Evolutionary conservation across 768 basidiomycete genomes (phyloP), one percentile per base, ranked within the genome.

Genomic region (Hemileccinum rubropunctum): DNA sequence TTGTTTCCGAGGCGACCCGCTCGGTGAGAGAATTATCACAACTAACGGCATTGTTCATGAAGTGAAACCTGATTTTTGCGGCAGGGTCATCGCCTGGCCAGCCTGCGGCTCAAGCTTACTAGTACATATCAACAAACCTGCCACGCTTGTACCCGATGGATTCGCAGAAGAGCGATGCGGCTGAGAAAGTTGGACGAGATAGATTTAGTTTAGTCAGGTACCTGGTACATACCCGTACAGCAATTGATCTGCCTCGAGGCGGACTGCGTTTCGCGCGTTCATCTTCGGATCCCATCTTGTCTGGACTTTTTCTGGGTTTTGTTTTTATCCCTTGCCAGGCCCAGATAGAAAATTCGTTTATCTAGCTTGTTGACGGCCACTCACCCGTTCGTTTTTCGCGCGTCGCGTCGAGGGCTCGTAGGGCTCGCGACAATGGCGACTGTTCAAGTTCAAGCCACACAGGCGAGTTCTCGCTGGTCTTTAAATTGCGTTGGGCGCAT

Each of bases 191-290:
- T 32, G 28, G 30, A 34, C 15, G 9, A 12, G 28, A 28, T n/a
- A 3, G 13, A 12, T 46, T 30, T 36, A 20, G 15, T 46, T 30
- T 36, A 20, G 57, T 28, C 59, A 60, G 59, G 49, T 42, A 48
- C 58, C 23, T 2, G 17, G 36, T 17, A 30, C 28, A 30, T 30
- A 17, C 21, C 18, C 20, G 42, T 41, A 47, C 27, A 30, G 9
- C 23, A 38, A 39, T 28, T 36, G 54, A 52, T 59, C 48, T 46
- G 52, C 59, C 59, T 60, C 39, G 47, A 61, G 59, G 59, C 51
- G 7, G 32, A 8, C 18, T 32, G 7, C 1, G 44, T 60, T n/a
- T 60, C 58, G 34, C 58, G 58, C 58, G 58, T 58, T 60, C 58
- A 58, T 60, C 44, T 58, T 43, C 44, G 37, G 34, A 34, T 1